Conservation (phyloP, 305 asterid species). For the Fraxinus platypoda region DNA sequence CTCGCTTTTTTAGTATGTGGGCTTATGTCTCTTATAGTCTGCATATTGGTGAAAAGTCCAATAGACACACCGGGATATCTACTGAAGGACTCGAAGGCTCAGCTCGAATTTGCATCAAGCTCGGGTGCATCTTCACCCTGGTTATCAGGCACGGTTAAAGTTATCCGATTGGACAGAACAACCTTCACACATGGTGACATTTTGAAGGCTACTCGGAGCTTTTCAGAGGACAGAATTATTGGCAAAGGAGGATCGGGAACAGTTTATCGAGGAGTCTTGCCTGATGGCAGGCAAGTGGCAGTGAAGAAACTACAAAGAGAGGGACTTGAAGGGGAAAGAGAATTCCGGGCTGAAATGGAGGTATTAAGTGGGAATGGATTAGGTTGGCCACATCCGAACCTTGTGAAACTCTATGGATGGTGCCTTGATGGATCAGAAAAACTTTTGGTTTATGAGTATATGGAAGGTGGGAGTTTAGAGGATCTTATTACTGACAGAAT, state of each 20-base stretch:
- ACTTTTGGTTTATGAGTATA: conserved; percentile 78
- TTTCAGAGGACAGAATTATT: conserved; percentile 67
- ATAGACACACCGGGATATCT: conserved; percentile 40
- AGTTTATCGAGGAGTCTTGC: conserved; percentile 77
- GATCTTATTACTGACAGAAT: conserved; percentile 55
- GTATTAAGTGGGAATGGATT: conserved; percentile 68
- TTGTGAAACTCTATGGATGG: conserved; percentile 87
- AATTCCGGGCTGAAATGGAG: conserved; percentile 91
- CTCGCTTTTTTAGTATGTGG: conserved; percentile 64
- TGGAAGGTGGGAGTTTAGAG: conserved; percentile 91
- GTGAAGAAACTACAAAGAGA: conserved; percentile 78
- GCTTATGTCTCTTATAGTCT: conserved; percentile 48
- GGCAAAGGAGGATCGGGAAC: conserved; percentile 90
- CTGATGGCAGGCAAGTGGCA: conserved; percentile 84
- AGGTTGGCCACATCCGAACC: conserved; percentile 96
- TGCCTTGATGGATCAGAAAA: conserved; percentile 79
- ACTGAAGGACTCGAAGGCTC: conserved; percentile 46
- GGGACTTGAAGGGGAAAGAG: conserved; percentile 84
- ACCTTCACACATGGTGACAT: conserved; percentile 85
- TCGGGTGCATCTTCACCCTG: conserved; percentile 75
- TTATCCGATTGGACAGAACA: conserved; percentile 77
- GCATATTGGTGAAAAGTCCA: conserved; percentile 55
- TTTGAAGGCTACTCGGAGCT: conserved; percentile 71
- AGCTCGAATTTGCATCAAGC: conserved; percentile 40
- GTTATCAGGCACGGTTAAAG: conserved; percentile 61